Conservation (phyloP, 2,329 filamentous ascomycete genomes). For the Diaporthe sp. region DNA sequence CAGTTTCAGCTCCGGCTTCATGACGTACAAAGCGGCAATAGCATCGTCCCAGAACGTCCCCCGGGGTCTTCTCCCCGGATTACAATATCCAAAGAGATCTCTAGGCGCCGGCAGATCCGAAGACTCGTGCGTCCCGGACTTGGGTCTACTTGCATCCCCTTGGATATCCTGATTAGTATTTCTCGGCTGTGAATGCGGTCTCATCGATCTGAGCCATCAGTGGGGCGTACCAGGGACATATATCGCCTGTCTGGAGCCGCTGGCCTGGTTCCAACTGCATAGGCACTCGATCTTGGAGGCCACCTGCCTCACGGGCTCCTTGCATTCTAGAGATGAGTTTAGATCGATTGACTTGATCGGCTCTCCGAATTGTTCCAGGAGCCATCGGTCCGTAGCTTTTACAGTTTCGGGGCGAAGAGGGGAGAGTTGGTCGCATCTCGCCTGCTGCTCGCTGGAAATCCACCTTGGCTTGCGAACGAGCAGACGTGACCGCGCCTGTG, state of each 20-base stretch:
- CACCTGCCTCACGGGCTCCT: not conserved
- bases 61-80: no score
- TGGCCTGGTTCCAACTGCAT: not conserved
- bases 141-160: not conserved
- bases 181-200: not conserved
- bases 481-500: not conserved
- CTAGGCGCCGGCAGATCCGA: no score
- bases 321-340: not conserved
- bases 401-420: not conserved
- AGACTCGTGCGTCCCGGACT: not conserved
- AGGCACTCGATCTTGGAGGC: not conserved
- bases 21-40: not conserved
- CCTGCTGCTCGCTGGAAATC: not conserved
- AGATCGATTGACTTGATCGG: not conserved
- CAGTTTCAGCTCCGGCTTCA: not conserved
- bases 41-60: not conserved
- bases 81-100: not conserved
- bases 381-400: rapidly evolving
- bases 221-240: not conserved
- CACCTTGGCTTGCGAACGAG: not conserved
- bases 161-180: not conserved
- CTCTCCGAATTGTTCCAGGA: not conserved
- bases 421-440: not conserved
- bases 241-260: not conserved
- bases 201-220: no score